Base-by-base conservation (phyloP, 1,284 basidiomycete species). In the Volvariella volvacea region DNA sequence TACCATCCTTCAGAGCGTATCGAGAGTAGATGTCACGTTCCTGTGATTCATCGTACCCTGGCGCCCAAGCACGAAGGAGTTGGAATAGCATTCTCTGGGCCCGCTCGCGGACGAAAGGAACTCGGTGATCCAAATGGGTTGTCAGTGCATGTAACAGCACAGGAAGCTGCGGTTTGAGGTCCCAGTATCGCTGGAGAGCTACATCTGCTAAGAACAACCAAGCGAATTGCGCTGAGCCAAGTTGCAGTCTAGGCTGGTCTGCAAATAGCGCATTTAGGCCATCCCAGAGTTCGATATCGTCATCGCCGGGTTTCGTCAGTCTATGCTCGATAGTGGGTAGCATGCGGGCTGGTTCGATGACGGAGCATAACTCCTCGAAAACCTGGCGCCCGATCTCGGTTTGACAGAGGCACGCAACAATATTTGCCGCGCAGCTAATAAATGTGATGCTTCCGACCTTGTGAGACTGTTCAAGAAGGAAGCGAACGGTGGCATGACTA, bases 301-400 rank as follows among this genome's bases (percentile, higher is more conserved):
- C 78, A 14, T 78, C 73, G 45, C 81, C 76, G 1, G 88, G 87
- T 44, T 83, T 77, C 2, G 64, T 60, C 34, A 85, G 61, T 54
- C 83, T 83, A 58, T 88, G 84, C 31, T 87, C 85, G 42, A 86
- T 74, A 4, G 71, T 77, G 2, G 83, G 83, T 14, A 87, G 64
- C 87, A 94, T 93, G 22, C 88, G 78, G 17, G 80, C 76, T 3
- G 92, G 91, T 50, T 91, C 85, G 45, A 95, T 85, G 52, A 94
- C 74, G 33, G 78, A 79, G 64, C 86, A 92, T 14, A 96, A 70
- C 46, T 93, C 90, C 52, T 88, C 81, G 52, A 92, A 89, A 36
- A 92, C 77, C 44, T 82, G 69, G 12, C 77, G 73, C 1, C 88
- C 90, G 9, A 86, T 78, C 3, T 74, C 71, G 17, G 88, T 89